Conservation (phyloP, 306 rosid genomes). For the Herpetospermum pedunculosum region DNA sequence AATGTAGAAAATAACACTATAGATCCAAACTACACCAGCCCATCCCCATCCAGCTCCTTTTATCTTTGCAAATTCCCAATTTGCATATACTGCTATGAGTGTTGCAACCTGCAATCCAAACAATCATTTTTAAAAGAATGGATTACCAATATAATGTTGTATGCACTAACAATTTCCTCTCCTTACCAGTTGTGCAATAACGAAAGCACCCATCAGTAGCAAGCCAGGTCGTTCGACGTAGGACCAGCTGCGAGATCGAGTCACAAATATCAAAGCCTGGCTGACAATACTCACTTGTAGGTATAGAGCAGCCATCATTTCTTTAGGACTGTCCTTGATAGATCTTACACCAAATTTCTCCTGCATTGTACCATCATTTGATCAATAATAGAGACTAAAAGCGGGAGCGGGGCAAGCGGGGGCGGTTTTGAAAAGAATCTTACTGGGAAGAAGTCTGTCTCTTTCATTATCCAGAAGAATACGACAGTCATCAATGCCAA, state of each 20-base stretch:
- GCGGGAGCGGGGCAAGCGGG: not conserved
- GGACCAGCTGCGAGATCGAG: constrained; percentile 96
- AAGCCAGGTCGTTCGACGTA: constrained; percentile 72
- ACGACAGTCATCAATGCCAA: constrained; percentile 83
- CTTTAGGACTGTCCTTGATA: constrained; percentile 21
- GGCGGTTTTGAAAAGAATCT: not conserved
- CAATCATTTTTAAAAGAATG: no score
- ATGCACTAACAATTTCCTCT: not conserved
- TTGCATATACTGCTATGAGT: constrained; percentile 73
- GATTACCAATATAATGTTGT: not conserved
- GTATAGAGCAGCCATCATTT: constrained; percentile 82
- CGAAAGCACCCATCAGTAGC: constrained; percentile 46
- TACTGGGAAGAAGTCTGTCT: constrained; percentile 62
- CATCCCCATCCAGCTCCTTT: constrained; percentile 93
- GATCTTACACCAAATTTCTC: constrained; percentile 63
- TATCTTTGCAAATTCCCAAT: constrained; percentile 85
- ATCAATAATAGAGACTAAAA: not conserved
- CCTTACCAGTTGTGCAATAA: constrained; percentile 83
- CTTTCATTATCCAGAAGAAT: constrained; percentile 77
- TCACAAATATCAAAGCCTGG: constrained; percentile 89
- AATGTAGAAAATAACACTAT: constrained; percentile 73
- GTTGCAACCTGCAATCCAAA: constrained; percentile 62
- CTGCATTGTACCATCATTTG: constrained; percentile 23
- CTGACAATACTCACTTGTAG: constrained; percentile 97
- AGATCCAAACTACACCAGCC: constrained; percentile 98